Conservation (phyloP, 1,139 yeast species). For the Candida frijolesensis region DNA sequence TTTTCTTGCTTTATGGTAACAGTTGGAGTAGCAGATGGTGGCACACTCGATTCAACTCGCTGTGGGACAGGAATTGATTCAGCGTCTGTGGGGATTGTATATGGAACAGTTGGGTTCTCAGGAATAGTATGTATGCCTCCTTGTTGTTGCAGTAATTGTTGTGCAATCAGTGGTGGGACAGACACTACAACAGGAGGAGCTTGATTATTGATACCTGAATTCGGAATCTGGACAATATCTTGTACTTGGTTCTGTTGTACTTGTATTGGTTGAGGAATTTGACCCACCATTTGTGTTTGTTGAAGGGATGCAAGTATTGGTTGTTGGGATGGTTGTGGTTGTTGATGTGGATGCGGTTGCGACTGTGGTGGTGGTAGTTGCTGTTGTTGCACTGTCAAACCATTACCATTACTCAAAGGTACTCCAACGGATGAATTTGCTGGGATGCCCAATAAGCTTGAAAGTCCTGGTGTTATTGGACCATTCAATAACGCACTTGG, state of each 20-base stretch:
- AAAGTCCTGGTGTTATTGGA: conserved; percentile 52
- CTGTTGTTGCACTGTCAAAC: conserved; percentile 6
- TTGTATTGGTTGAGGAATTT: background rate
- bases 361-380: conserved; percentile 5
- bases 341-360: conserved; percentile 13
- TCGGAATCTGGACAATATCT: background rate
- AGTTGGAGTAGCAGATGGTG: background rate
- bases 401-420: background rate
- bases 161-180: background rate
- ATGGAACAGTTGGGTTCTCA: background rate
- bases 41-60: too few species aligned
- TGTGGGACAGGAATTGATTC: background rate
- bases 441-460: conserved; percentile 39
- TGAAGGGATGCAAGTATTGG: conserved; percentile 3
- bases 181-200: background rate
- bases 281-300: background rate
- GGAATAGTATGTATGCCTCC: conserved; percentile 4
- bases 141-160: conserved; percentile 1
- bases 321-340: conserved; percentile 12
- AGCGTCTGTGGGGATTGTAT: background rate
- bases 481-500: conserved; percentile 45
- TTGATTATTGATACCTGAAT: background rate
- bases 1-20: background rate
- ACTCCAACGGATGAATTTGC: conserved; percentile 4
- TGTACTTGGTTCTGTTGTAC: background rate